Evolutionary conservation across 2,329 filamentous ascomycete species (phyloP).

Genomic region (Westerdykella aurantiaca): DNA sequence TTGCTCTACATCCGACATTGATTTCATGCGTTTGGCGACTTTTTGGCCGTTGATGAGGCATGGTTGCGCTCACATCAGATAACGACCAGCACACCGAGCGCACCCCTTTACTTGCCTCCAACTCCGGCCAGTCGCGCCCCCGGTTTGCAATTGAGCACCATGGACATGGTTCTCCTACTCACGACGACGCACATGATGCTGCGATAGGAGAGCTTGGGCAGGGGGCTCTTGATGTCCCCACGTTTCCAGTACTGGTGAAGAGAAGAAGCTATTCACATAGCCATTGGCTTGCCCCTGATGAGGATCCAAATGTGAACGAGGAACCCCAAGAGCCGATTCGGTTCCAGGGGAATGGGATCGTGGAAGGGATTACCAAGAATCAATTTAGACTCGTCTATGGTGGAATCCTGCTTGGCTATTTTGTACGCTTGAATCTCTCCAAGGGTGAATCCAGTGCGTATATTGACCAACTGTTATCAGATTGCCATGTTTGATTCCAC

Average conservation of each 20-base stretch:
- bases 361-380: conserved; percentile 28
- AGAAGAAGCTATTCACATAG: conserved; percentile 19
- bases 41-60: not conserved
- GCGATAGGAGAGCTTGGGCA: conserved; percentile 8
- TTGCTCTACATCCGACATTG: no score
- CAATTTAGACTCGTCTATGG: conserved; percentile 36
- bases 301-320: conserved; percentile 11
- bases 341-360: conserved; percentile 28
- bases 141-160: no score
- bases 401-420: conserved; percentile 34
- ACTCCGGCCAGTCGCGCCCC: no score
- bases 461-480: conserved; percentile 13
- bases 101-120: conserved; percentile 27
- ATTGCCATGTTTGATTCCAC: conserved; percentile 62
- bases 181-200: conserved; percentile 8
- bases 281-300: conserved; percentile 20
- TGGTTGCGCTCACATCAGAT: conserved; percentile 9
- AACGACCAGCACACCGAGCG: conserved; percentile 20
- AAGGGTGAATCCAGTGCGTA: not conserved
- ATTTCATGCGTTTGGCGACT: no score
- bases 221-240: conserved; percentile 18
- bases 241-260: conserved; percentile 20
- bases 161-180: no score
- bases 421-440: conserved; percentile 21
- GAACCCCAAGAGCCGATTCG: conserved; percentile 17